These are phyloP conservation scores for Ceratobasidium sp. DNA, from an alignment of 1,284 basidiomycete genomes.

Conservation along the genomic window DNA sequence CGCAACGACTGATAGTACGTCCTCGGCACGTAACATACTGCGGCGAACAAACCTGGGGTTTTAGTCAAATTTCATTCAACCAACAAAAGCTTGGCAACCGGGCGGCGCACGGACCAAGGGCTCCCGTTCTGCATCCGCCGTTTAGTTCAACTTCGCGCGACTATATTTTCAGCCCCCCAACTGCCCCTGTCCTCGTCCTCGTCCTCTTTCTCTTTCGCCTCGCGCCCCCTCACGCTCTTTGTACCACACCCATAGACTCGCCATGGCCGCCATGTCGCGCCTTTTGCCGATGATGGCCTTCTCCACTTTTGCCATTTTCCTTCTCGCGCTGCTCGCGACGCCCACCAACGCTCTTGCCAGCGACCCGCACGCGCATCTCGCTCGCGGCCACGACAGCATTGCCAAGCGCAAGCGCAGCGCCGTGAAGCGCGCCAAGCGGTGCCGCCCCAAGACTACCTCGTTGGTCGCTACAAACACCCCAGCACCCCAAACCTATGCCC, in stretches of 20 bases:
- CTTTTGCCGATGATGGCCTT: conserved; percentile 29
- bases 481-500: conserved; percentile 18
- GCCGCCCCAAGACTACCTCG: conserved; percentile 35
- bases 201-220: not conserved
- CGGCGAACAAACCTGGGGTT: not conserved
- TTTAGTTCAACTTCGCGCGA: conserved; percentile 1
- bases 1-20: conserved; percentile 7
- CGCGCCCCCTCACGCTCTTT: conserved; percentile 25
- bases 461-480: not conserved
- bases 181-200: not conserved
- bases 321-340: conserved; percentile 39
- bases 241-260: conserved; percentile 19
- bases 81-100: conserved; percentile 20
- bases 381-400: conserved; percentile 59
- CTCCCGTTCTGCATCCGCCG: conserved; percentile 27
- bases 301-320: conserved; percentile 39
- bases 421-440: conserved; percentile 30
- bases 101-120: conserved; percentile 39
- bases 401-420: conserved; percentile 55
- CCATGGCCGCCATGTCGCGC: conserved; percentile 37
- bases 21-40: not conserved
- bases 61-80: not conserved
- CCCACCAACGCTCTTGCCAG: conserved; percentile 26
- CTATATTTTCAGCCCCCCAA: conserved; percentile 9
- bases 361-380: conserved; percentile 54